phyloP scores from a whole-genome alignment of 768 basidiomycete species.

The Austroboletus festivus region DNA sequence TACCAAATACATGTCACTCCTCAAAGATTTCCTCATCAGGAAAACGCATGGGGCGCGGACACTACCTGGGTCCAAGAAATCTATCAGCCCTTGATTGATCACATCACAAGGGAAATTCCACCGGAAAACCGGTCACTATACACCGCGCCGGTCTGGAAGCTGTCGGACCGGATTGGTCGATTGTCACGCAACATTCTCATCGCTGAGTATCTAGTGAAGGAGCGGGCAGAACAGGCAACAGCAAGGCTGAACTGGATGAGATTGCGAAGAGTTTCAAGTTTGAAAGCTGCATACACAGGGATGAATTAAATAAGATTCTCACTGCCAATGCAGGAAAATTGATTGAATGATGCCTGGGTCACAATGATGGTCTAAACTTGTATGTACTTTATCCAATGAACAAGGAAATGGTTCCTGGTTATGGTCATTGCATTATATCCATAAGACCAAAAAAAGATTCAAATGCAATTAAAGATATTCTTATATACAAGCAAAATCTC shows the following conservation, averaged over 20 bases:
- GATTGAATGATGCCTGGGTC: too few species aligned
- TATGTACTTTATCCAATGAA: too few species aligned
- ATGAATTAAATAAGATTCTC: slow-evolving; percentile 58
- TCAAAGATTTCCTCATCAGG: slow-evolving; percentile 67
- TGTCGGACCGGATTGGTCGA: slow-evolving; percentile 51
- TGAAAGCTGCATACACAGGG: slow-evolving; percentile 64
- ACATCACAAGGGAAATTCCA: slow-evolving; percentile 55
- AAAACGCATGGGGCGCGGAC: slow-evolving; percentile 82
- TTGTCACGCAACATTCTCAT: slow-evolving; percentile 66
- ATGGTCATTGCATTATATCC: too few species aligned
- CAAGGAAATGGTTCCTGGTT: too few species aligned
- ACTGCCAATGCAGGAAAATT: slow-evolving; percentile 36
- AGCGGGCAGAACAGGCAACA: slow-evolving; percentile 73
- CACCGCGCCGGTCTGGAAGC: slow-evolving; percentile 63
- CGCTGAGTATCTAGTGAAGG: slow-evolving; percentile 65
- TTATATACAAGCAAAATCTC: not conserved
- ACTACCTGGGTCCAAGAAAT: slow-evolving; percentile 50
- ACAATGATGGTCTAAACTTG: too few species aligned
- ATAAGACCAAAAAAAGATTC: too few species aligned
- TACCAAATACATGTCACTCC: slow-evolving; percentile 68
- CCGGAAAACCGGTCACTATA: slow-evolving; percentile 52
- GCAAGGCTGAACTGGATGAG: slow-evolving; percentile 59
- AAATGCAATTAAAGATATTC: too few species aligned
- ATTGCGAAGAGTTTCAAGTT: slow-evolving; percentile 76
- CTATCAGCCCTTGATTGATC: slow-evolving; percentile 65